Percentiles rank a stretch among this genome's conserved stretches.
Conservation (phyloP, 139 green algal genomes). For the Dunaliella primolecta region DNA sequence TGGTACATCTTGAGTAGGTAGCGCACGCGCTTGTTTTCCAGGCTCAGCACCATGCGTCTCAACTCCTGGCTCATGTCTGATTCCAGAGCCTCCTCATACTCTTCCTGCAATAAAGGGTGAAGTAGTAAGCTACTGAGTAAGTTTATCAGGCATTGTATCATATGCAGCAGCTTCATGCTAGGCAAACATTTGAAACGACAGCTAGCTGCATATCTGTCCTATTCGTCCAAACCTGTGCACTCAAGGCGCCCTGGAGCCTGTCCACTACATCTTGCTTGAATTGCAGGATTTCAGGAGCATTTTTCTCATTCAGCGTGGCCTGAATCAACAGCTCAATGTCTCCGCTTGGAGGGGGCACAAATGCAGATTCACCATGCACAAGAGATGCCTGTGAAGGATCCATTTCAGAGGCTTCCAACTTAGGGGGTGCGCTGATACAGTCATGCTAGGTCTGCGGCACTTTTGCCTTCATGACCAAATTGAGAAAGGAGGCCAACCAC, state of each 20-base stretch:
- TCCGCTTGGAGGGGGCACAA: neutral
- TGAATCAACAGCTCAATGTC: slow-evolving; percentile 8
- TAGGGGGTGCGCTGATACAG: neutral
- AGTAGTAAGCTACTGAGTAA: neutral
- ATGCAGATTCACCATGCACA: neutral
- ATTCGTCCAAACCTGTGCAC: neutral
- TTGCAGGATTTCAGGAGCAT: slow-evolving; percentile 20
- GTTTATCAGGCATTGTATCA: neutral
- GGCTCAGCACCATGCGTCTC: slow-evolving; percentile 20
- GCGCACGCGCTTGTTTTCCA: slow-evolving; percentile 13
- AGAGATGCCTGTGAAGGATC: neutral
- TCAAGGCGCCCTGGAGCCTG: neutral
- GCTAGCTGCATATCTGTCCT: neutral
- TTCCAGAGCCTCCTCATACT: slow-evolving; percentile 17
- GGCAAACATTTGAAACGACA: neutral
- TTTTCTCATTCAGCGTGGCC: slow-evolving; percentile 28
- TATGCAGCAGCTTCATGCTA: neutral
- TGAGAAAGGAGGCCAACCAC: neutral
- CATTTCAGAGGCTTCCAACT: neutral
- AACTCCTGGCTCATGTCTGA: slow-evolving; percentile 14
- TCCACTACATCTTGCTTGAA: slow-evolving; percentile 7
- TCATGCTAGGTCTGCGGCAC: too few relatives aligned
- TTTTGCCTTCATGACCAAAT: neutral
- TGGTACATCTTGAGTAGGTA: slow-evolving; percentile 28
- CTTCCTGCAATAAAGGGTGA: neutral